Percentiles rank a stretch among this genome's conserved stretches.
phyloP scores from a whole-genome alignment of 2,329 filamentous ascomycete genomes.

The Dryadomyces sulphureus region DNA sequence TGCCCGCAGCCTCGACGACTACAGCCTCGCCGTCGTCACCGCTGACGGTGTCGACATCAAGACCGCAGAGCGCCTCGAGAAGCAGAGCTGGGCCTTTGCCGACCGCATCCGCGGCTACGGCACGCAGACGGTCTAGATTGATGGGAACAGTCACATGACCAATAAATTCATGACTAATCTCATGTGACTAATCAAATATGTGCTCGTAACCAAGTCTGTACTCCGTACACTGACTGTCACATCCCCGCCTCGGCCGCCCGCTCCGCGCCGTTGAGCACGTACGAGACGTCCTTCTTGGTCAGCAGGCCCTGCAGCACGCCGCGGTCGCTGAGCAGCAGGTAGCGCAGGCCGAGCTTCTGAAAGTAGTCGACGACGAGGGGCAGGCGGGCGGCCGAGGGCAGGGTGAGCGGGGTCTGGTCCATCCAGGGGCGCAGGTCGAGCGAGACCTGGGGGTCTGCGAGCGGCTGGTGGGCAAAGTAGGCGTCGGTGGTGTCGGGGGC shows the following conservation, averaged over 20 bases:
- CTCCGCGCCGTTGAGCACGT: constrained; percentile 67
- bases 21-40: constrained; percentile 81
- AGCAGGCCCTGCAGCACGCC: constrained; percentile 72
- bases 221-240: not conserved
- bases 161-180: no score
- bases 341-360: constrained; percentile 81
- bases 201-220: not conserved
- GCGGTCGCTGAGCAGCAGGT: constrained; percentile 74
- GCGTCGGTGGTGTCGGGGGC: constrained; percentile 60
- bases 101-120: constrained; percentile 91
- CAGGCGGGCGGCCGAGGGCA: constrained; percentile 61
- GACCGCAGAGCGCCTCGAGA: constrained; percentile 76
- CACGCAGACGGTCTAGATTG: constrained; percentile 51
- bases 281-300: constrained; percentile 97
- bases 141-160: not conserved
- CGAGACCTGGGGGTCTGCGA: constrained; percentile 60
- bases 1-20: constrained; percentile 79
- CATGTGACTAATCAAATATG: no score
- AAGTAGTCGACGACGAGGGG: constrained; percentile 87
- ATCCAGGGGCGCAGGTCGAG: constrained; percentile 94
- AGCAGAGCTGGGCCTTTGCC: constrained; percentile 96
- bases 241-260: constrained; percentile 32
- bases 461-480: constrained; percentile 67
- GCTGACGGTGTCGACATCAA: constrained; percentile 77
- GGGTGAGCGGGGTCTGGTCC: constrained; percentile 92